Conservation (phyloP, 306 rosid genomes). For the Castanea sativa region DNA sequence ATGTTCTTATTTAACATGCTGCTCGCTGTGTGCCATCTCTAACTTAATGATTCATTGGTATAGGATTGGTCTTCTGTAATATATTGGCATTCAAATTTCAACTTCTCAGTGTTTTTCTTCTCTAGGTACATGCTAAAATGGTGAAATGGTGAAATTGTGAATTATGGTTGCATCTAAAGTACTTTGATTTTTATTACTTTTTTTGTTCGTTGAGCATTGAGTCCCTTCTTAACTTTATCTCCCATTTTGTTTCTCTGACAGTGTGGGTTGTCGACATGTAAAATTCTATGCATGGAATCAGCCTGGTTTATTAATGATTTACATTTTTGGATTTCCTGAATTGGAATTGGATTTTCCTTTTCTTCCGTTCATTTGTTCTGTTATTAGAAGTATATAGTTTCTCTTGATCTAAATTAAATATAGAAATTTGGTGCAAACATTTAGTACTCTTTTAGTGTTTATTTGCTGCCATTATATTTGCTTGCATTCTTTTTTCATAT, state of each 20-base stretch:
- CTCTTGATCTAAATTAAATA: not conserved
- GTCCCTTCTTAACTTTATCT: not conserved
- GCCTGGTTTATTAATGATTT: no score
- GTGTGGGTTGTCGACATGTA: no score
- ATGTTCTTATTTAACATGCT: not conserved
- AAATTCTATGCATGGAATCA: not conserved
- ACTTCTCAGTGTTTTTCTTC: not conserved
- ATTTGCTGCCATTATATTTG: not conserved
- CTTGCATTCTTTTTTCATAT: not conserved
- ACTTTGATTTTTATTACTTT: not conserved
- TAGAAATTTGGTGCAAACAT: not conserved
- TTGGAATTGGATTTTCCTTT: no score
- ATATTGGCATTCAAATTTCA: constrained; percentile 20
- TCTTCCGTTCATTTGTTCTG: not conserved
- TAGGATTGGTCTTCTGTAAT: constrained; percentile 47
- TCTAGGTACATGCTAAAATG: not conserved
- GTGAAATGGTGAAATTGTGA: not conserved
- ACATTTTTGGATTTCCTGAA: no score
- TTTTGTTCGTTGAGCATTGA: not conserved
- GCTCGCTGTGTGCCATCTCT: constrained; percentile 16
- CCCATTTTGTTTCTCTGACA: not conserved
- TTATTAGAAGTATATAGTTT: not conserved
- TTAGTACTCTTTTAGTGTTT: not conserved
- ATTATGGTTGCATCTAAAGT: not conserved
- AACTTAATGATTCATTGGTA: constrained; percentile 32